Evolutionary conservation across 2,329 filamentous ascomycete genomes (phyloP).

Genomic region (Huntiella abstrusa): DNA sequence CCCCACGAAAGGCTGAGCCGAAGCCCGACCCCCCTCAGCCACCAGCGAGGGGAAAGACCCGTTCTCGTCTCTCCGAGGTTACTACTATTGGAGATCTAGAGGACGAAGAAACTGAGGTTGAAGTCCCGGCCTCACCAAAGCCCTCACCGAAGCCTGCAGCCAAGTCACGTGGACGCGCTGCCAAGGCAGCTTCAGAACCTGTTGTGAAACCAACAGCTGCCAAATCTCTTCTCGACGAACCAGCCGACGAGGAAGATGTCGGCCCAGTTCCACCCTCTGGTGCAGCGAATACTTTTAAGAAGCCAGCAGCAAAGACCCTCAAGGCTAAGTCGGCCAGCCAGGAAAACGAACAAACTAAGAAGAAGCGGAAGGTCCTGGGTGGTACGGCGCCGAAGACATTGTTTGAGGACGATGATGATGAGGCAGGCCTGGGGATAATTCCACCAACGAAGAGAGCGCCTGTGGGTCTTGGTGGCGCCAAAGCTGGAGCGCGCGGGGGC

Average conservation of each 20-base stretch:
- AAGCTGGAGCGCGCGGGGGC: background rate
- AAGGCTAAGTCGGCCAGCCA: constrained; percentile 8
- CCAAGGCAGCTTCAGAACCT: constrained; percentile 9
- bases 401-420: constrained; percentile 46
- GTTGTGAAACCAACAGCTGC: background rate
- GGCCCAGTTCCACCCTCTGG: background rate
- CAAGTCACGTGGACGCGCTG: constrained; percentile 4
- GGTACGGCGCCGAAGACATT: constrained; percentile 30
- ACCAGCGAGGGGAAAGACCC: constrained; percentile 5
- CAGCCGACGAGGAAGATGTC: constrained; percentile 9
- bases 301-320: constrained; percentile 8
- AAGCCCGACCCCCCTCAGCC: constrained; percentile 5
- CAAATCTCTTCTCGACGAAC: background rate
- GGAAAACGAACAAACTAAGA: constrained; percentile 33
- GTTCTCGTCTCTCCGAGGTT: constrained; percentile 9
- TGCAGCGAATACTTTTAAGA: background rate
- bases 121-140: background rate
- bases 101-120: background rate
- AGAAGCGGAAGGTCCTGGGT: constrained; percentile 52
- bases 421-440: constrained; percentile 12
- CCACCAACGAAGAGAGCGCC: constrained; percentile 3
- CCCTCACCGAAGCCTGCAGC: background rate
- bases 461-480: constrained; percentile 11
- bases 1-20: background rate
- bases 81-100: constrained; percentile 2